Conservation (phyloP, 257 asterid species). For the Lycium barbarum region DNA sequence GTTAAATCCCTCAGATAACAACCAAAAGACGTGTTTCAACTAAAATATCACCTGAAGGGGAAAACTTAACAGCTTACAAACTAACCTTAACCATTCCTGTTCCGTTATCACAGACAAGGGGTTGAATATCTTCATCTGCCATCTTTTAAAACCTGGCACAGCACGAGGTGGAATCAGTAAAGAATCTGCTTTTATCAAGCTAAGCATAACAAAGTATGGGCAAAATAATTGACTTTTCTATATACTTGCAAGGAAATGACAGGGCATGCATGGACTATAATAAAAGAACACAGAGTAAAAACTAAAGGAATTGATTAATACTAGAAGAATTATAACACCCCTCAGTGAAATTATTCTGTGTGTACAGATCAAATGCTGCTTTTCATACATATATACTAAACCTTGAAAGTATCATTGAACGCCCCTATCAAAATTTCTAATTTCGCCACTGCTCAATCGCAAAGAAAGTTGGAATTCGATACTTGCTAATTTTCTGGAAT, state of each 20-base stretch:
- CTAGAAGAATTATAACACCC: background rate
- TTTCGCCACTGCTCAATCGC: background rate
- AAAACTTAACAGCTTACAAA: background rate
- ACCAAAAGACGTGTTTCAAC: background rate
- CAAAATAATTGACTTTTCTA: background rate
- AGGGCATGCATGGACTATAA: background rate
- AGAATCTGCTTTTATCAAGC: background rate
- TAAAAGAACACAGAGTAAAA: background rate
- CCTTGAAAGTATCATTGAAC: too few relatives aligned
- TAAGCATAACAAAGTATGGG: background rate
- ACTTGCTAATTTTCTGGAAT: background rate
- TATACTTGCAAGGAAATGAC: background rate
- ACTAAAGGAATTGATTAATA: background rate
- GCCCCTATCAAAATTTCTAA: too few relatives aligned
- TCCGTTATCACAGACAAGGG: slow-evolving; percentile 51
- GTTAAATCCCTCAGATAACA: background rate
- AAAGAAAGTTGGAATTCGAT: background rate
- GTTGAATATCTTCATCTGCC: slow-evolving; percentile 48
- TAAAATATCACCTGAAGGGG: background rate
- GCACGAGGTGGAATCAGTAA: background rate
- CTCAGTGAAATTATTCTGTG: too few relatives aligned
- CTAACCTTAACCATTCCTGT: slow-evolving; percentile 55
- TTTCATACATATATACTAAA: too few relatives aligned
- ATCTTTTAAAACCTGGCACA: slow-evolving; percentile 33
- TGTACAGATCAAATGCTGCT: too few relatives aligned